Evolutionary conservation across 805 yeast genomes (phyloP).

Genomic region (Priceomyces fermenticarens): DNA sequence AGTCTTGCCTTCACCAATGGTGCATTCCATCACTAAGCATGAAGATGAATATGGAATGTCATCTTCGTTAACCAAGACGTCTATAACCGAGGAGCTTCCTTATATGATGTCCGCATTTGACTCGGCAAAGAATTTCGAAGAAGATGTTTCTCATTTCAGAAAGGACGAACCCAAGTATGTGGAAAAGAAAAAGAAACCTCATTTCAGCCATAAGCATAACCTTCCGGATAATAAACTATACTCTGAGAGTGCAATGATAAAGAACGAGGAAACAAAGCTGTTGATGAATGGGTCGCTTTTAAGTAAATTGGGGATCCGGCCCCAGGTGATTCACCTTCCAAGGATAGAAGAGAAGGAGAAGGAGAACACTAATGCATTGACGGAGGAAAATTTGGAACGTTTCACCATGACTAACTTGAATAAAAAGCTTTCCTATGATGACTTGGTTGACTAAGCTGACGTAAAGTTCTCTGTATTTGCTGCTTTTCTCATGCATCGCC

Average conservation of each 20-base stretch:
- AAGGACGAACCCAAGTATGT: conserved; percentile 12
- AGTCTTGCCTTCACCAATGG: conserved; percentile 24
- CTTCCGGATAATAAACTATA: conserved; percentile 33
- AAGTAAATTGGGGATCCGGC: conserved; percentile 38
- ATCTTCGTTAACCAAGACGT: conserved; percentile 44
- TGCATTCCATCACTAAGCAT: conserved; percentile 37
- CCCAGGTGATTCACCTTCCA: conserved; percentile 10
- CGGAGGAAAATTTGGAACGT: conserved; percentile 26
- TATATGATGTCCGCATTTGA: conserved; percentile 63
- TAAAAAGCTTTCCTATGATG: conserved; percentile 10
- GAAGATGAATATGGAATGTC: conserved; percentile 16
- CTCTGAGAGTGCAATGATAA: conserved; percentile 22
- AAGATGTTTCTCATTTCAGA: conserved; percentile 37
- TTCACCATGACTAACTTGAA: conserved; percentile 18
- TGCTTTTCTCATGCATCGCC: not conserved
- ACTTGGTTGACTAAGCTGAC: conserved; percentile 15
- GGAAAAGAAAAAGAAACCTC: conserved; percentile 4
- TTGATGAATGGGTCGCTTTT: conserved; percentile 33
- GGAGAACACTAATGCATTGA: conserved; percentile 22
- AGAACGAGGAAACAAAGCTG: conserved; percentile 16
- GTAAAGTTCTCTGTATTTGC: too few species aligned
- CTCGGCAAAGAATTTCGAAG: conserved; percentile 56
- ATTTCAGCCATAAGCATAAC: conserved; percentile 22
- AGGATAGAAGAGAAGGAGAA: conserved; percentile 7
- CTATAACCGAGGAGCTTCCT: conserved; percentile 64